Conservation (phyloP, 2,329 filamentous ascomycete genomes). For the Aspergillus proliferans region DNA sequence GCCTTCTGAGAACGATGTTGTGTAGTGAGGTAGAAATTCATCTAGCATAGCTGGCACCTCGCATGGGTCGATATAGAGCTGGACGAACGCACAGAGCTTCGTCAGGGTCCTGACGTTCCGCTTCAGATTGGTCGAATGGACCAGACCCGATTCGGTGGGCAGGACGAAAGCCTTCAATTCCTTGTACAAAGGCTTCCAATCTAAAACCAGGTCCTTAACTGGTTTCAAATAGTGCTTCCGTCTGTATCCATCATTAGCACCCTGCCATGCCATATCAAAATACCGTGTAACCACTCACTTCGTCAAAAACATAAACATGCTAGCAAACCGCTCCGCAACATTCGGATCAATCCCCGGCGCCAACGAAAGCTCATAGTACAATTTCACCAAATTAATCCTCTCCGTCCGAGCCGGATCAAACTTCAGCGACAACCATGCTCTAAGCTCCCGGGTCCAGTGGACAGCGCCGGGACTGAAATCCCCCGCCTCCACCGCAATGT, state of each 20-base stretch:
- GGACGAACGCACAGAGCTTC: constrained; percentile 83
- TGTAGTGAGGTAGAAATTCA: constrained; percentile 80
- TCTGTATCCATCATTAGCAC: constrained; percentile 44
- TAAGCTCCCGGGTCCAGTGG: constrained; percentile 94
- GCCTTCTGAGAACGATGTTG: constrained; percentile 83
- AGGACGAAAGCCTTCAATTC: constrained; percentile 88
- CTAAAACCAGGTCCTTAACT: constrained; percentile 78
- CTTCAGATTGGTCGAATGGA: constrained; percentile 57
- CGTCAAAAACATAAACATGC: constrained; percentile 94
- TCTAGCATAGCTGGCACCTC: constrained; percentile 77
- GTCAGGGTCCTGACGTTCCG: constrained; percentile 67
- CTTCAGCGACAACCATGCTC: constrained; percentile 92
- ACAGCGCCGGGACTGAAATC: constrained; percentile 91
- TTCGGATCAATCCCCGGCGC: constrained; percentile 79
- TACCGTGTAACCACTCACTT: constrained; percentile 57
- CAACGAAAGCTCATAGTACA: constrained; percentile 91
- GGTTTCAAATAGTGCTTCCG: constrained; percentile 94
- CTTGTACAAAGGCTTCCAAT: constrained; percentile 89
- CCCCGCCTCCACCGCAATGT: constrained; percentile 82
- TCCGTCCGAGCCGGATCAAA: constrained; percentile 88
- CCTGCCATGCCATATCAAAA: neutral
- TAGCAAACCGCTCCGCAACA: constrained; percentile 82
- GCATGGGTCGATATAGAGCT: constrained; percentile 84
- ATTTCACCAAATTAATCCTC: constrained; percentile 73
- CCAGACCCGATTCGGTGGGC: constrained; percentile 67